phyloP scores from a whole-genome alignment of 2,329 filamentous ascomycete genomes.

The Apiospora kogelbergensis region DNA sequence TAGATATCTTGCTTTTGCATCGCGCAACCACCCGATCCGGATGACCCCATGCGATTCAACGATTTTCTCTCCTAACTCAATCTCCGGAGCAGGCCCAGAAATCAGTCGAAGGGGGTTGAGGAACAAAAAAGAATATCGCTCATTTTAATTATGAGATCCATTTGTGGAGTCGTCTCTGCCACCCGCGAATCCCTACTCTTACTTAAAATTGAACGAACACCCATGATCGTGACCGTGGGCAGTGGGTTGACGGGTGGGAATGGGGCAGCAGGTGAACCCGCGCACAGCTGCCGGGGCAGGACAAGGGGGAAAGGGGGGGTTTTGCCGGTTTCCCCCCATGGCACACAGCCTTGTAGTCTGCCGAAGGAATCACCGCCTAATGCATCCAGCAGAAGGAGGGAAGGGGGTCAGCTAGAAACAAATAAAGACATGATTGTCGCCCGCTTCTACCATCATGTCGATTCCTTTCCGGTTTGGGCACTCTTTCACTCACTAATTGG shows the following conservation, averaged over 20 bases:
- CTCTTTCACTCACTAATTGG: not conserved
- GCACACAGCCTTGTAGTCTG: not conserved
- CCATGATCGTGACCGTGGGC: not conserved
- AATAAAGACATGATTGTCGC: conserved; percentile 7
- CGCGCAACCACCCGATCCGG: not conserved
- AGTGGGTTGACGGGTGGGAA: not conserved
- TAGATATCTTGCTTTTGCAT: not conserved
- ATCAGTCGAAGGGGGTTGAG: not conserved
- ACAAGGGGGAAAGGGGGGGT: not conserved
- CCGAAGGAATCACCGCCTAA: not conserved
- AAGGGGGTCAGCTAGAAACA: not conserved
- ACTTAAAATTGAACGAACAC: not conserved
- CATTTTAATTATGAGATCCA: conserved; percentile 1
- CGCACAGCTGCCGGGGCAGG: not conserved
- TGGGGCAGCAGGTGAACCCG: not conserved
- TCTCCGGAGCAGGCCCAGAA: not conserved
- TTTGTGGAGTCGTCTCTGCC: not conserved
- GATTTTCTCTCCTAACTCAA: not conserved
- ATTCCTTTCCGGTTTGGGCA: conserved; percentile 6
- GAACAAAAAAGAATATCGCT: not conserved
- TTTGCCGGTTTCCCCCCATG: not conserved
- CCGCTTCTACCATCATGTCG: not conserved
- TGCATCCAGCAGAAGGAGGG: not conserved
- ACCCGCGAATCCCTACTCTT: conserved; percentile 1
- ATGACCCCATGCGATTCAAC: not conserved